Conservation (phyloP, 2,329 filamentous ascomycete species). For the Pyrenochaeta sp. region DNA sequence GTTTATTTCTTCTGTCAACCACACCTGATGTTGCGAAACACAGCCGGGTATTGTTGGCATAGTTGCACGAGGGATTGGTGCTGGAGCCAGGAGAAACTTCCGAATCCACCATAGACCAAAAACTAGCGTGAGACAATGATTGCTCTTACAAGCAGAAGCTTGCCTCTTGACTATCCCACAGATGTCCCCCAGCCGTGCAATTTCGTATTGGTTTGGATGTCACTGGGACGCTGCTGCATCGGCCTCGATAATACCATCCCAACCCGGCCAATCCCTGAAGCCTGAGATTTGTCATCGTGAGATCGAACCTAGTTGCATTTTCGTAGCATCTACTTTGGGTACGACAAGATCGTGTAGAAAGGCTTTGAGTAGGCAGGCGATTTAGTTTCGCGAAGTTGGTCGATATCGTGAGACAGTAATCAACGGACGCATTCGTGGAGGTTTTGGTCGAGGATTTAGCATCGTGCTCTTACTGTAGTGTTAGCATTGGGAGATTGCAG, state of each 20-base stretch:
- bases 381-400: no score
- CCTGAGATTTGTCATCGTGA: background rate
- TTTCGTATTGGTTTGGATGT: constrained; percentile 6
- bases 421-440: background rate
- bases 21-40: background rate
- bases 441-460: background rate
- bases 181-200: background rate
- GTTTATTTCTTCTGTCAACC: background rate
- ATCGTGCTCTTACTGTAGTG: background rate
- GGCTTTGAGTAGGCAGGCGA: no score
- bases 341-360: background rate
- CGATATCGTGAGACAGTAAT: no score
- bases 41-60: background rate
- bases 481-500: background rate
- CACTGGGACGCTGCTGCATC: background rate
- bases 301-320: background rate
- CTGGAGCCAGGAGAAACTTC: background rate
- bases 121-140: constrained; percentile 9
- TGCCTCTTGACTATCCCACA: background rate
- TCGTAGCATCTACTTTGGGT: background rate
- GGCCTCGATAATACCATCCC: background rate
- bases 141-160: constrained; percentile 14
- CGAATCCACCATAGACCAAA: background rate
- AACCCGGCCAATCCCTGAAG: background rate
- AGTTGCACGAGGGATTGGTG: background rate